Percentiles rank a stretch among this genome's conserved stretches.
Conservation (phyloP, 1,284 basidiomycete genomes). For the Rhodotorula mucilaginosa region DNA sequence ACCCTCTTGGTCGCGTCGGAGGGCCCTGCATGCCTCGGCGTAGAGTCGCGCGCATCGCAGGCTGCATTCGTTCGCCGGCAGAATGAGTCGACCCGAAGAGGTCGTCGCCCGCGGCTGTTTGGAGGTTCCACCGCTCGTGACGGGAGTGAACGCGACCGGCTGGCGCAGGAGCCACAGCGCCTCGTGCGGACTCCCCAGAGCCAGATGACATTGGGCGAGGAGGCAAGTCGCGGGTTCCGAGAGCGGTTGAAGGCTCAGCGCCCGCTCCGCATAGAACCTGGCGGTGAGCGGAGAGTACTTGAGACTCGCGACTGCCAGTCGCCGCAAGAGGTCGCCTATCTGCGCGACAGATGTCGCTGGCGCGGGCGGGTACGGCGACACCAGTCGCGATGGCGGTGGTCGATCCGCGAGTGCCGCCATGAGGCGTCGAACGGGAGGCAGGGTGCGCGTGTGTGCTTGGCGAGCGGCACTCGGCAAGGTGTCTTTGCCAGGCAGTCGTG, state of each 20-base stretch:
- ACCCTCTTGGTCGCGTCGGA: slow-evolving; percentile 43
- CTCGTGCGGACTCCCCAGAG: slow-evolving; percentile 23
- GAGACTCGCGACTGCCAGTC: slow-evolving; percentile 21
- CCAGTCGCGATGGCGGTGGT: neutral
- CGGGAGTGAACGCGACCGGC: slow-evolving; percentile 32
- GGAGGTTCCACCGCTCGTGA: neutral
- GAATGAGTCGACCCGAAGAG: slow-evolving; percentile 19
- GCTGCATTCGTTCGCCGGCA: slow-evolving; percentile 41
- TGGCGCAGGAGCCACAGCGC: slow-evolving; percentile 42
- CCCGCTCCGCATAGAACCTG: slow-evolving; percentile 45
- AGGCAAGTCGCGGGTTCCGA: slow-evolving; percentile 39
- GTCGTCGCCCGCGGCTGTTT: slow-evolving; percentile 1
- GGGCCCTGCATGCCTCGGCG: slow-evolving; percentile 31
- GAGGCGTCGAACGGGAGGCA: too few species aligned
- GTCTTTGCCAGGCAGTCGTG: too few species aligned
- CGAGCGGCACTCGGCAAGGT: too few species aligned
- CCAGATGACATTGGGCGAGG: slow-evolving; percentile 31
- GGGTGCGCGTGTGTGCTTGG: too few species aligned
- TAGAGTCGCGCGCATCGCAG: slow-evolving; percentile 45
- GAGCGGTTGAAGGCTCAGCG: slow-evolving; percentile 39
- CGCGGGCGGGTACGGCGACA: neutral
- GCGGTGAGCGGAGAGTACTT: slow-evolving; percentile 33
- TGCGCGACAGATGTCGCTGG: neutral
- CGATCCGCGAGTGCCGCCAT: too few species aligned
- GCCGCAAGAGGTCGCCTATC: slow-evolving; percentile 14